A percentile compares a stretch with the other conserved stretches of the same genome.
phyloP scores from a whole-genome alignment of 202 grass and related monocot genomes.

The Miscanthus sacchariflorus region DNA sequence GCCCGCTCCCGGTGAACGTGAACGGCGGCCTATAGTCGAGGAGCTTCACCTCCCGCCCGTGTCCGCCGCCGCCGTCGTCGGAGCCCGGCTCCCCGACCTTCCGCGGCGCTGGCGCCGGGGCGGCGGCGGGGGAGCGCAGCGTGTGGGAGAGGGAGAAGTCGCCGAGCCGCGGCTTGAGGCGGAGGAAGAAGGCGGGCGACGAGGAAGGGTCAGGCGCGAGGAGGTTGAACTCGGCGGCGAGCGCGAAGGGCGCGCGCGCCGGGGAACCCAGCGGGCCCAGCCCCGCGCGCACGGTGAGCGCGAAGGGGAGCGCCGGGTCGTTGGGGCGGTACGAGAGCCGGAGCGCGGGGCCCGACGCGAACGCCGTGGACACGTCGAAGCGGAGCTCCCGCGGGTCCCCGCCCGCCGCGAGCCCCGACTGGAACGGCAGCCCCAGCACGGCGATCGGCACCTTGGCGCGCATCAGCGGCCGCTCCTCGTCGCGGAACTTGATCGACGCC shows the following conservation, averaged over 20 bases:
- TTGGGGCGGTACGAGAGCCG: conserved; percentile 91
- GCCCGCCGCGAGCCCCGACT: conserved; percentile 67
- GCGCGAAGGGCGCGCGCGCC: conserved; percentile 63
- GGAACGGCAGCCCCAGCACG: conserved; percentile 85
- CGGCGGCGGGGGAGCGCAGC: conserved; percentile 37
- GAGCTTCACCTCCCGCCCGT: neutral
- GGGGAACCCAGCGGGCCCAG: conserved; percentile 76
- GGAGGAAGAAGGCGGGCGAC: conserved; percentile 64
- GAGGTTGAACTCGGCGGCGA: conserved; percentile 87
- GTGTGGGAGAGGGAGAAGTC: conserved; percentile 82
- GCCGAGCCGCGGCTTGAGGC: conserved; percentile 80
- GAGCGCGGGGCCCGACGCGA: conserved; percentile 62
- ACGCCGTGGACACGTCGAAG: conserved; percentile 75
- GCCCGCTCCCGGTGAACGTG: conserved; percentile 54
- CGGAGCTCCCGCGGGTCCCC: conserved; percentile 76
- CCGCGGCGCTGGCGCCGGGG: neutral
- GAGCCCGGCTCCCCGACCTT: conserved; percentile 42
- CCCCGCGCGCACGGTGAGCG: conserved; percentile 72
- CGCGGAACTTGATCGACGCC: conserved; percentile 90
- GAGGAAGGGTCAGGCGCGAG: conserved; percentile 37
- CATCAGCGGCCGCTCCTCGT: conserved; percentile 74
- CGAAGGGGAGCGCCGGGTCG: conserved; percentile 66
- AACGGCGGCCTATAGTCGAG: conserved; percentile 42
- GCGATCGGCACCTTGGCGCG: conserved; percentile 82
- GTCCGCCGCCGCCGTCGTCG: conserved; percentile 15